Base-by-base conservation (phyloP, 2,329 filamentous ascomycete genomes). In the Aspergillus ochraceus region DNA sequence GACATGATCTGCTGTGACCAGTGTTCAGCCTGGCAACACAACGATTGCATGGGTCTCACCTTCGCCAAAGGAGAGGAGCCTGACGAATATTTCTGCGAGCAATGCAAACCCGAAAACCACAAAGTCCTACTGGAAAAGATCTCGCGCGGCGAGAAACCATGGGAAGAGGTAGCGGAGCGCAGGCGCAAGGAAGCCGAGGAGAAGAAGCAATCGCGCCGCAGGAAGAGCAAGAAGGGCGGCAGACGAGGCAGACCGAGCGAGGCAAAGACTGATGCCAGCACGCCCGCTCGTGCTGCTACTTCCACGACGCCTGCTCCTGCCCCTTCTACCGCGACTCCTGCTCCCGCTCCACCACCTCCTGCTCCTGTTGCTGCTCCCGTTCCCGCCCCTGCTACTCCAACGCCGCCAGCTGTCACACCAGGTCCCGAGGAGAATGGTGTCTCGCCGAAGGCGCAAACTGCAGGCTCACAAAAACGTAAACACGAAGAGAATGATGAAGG, bases 1-100 rank as follows among this genome's bases (percentile, higher is more conserved):
- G 88, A 92, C 55, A 98, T 96, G 92, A 97, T 99, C 70, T 92
- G 90, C 62, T 99, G 95, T 80, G 95, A 99, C 76, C 86, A 86
- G 51, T 99, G 95, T 77, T 87, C 87, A 52, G 94, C 90, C 47
- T 99, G 95, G 95, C 95, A 99, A 77, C 95, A 99, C 77, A 97
- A 97, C 71, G 89, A 96, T 64, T 99, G 95, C 74, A 91, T 99
- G 82, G 92, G 91, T 55, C 86, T 97, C 70, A 87, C 89, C 51
- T 92, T 90, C 68, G 86, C 88, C 32, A 90, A 84, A 59, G 79
- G 93, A 60, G 87, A 93, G 70, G 83, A 91, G 57, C 89, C 90
- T 30, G 90, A 90, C 61, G 84, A 90, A 76, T 99, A 99, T 79
- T 96, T 90, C 77, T 99, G 95, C 78, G 95, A 99, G 77, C 81